A percentile compares a stretch with the other conserved stretches of the same genome.
Conservation (phyloP, 768 basidiomycete species). For the Pholiota conissans region DNA sequence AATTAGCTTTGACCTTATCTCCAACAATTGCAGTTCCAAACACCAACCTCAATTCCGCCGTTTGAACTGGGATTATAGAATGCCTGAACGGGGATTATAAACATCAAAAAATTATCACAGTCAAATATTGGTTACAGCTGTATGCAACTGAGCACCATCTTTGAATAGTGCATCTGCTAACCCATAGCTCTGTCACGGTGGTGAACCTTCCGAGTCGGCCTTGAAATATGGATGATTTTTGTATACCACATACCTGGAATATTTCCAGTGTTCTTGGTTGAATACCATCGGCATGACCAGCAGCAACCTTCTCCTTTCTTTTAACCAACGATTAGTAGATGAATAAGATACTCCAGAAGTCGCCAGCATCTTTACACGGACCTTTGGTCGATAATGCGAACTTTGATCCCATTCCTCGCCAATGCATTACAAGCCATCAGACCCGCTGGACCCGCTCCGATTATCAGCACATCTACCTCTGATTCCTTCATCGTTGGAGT, state of each 20-base stretch:
- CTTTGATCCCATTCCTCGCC: constrained; percentile 53
- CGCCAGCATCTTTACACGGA: too few relatives aligned
- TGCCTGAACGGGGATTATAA: constrained; percentile 40
- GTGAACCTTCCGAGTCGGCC: neutral
- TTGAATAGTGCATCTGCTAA: constrained; percentile 62
- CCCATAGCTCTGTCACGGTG: constrained; percentile 64
- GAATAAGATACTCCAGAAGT: too few relatives aligned
- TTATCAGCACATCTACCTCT: constrained; percentile 58
- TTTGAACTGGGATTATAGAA: constrained; percentile 69
- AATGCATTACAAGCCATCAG: constrained; percentile 72
- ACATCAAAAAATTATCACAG: neutral
- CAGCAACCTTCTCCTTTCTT: constrained; percentile 48
- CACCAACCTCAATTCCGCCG: constrained; percentile 61
- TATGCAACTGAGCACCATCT: constrained; percentile 70
- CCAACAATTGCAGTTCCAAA: neutral
- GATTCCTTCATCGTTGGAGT: constrained; percentile 9
- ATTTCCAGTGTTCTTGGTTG: constrained; percentile 57
- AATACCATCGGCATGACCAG: constrained; percentile 63
- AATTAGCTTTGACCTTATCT: neutral
- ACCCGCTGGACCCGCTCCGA: constrained; percentile 62
- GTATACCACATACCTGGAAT: constrained; percentile 50
- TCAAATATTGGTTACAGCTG: constrained; percentile 38
- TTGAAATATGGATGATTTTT: neutral
- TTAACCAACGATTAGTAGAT: too few relatives aligned
- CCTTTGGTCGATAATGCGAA: constrained; percentile 63